Evolutionary conservation across 192 early-diverging fungal genomes (phyloP).

Genomic region (Podila epigama): DNA sequence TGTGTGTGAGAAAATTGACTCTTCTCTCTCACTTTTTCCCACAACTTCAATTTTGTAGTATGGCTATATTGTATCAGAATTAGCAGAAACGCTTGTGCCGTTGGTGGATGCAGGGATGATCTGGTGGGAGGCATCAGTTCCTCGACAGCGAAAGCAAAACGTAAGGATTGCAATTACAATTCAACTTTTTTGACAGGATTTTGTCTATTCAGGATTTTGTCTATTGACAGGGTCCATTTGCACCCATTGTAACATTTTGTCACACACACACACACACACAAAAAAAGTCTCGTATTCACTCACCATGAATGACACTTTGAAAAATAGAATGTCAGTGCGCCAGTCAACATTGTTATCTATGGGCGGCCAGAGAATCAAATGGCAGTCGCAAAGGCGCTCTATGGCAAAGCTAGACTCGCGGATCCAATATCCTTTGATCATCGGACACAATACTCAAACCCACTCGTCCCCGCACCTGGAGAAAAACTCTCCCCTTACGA

Average conservation of each 20-base stretch:
- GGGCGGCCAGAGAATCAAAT: constrained; percentile 25
- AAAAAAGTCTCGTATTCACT: too few species aligned
- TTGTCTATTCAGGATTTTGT: too few species aligned
- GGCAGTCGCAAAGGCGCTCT: constrained; percentile 33
- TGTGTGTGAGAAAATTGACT: too few species aligned
- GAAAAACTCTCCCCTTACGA: constrained; percentile 37
- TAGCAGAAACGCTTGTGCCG: constrained; percentile 44
- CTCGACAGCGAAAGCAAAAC: constrained; percentile 32
- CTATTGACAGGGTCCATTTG: neutral
- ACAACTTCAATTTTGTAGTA: constrained; percentile 18
- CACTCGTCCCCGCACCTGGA: constrained; percentile 30
- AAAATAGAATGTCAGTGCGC: constrained; percentile 39
- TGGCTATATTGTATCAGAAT: constrained; percentile 45
- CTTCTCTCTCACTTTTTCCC: neutral
- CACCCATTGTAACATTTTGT: too few species aligned
- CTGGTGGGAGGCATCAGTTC: constrained; percentile 44
- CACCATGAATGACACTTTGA: neutral
- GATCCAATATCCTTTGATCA: constrained; percentile 45
- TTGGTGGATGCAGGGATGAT: constrained; percentile 45
- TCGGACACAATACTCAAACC: constrained; percentile 39
- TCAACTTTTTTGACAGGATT: too few species aligned
- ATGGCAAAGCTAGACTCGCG: constrained; percentile 30
- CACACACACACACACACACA: too few species aligned
- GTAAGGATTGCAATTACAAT: too few species aligned
- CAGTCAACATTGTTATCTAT: constrained; percentile 48